These are phyloP conservation scores for Fusarium papillatum DNA, from an alignment of 2,329 filamentous ascomycete genomes.

Conservation along the genomic window DNA sequence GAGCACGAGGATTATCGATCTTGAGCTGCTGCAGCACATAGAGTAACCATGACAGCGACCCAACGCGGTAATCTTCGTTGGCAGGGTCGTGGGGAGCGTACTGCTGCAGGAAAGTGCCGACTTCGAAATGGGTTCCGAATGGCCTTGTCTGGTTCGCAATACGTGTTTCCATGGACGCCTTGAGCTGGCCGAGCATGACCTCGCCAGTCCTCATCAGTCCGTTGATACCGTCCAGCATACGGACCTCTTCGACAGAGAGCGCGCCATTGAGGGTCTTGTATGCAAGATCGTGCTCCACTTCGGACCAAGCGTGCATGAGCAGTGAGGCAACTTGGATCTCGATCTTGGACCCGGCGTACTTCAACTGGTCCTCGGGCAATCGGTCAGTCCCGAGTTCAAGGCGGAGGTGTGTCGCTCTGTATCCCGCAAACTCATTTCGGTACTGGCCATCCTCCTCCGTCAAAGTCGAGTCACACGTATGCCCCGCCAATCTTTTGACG, in stretches of 20 bases:
- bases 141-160: slow-evolving; percentile 2
- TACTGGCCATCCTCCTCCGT: neutral
- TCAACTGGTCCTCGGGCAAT: neutral
- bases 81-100: neutral
- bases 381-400: neutral
- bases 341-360: neutral
- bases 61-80: neutral
- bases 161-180: slow-evolving; percentile 9
- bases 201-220: slow-evolving; percentile 10
- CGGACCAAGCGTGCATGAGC: slow-evolving; percentile 19
- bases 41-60: neutral
- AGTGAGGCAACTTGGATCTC: slow-evolving; percentile 14
- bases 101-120: neutral
- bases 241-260: slow-evolving; percentile 4
- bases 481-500: neutral
- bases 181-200: slow-evolving; percentile 6
- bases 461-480: neutral
- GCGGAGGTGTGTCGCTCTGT: neutral
- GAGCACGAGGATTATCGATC: neutral
- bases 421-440: neutral
- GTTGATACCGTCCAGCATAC: slow-evolving; percentile 14
- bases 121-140: neutral
- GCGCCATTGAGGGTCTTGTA: slow-evolving; percentile 12
- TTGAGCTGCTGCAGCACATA: neutral
- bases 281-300: slow-evolving; percentile 9